Percentiles rank a stretch among this genome's conserved stretches.
Conservation (phyloP, 805 yeast genomes). For the Candida michaelii region DNA sequence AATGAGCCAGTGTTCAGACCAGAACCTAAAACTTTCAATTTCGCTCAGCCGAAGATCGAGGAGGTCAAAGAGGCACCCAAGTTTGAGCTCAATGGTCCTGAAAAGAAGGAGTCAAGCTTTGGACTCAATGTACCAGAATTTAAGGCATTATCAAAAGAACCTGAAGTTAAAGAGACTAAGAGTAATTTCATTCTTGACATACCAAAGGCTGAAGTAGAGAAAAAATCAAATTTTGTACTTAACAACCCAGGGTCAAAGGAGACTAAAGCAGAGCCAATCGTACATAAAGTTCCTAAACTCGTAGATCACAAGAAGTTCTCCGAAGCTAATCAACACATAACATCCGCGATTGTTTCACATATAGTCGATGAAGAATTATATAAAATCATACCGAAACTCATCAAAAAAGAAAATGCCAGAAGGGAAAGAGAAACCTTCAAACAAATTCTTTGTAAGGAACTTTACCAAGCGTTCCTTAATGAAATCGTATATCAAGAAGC, state of each 20-base stretch:
- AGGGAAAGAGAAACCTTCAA: conserved; percentile 27
- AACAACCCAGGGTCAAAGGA: not conserved
- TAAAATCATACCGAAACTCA: conserved; percentile 24
- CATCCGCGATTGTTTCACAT: conserved; percentile 20
- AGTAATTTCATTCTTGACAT: too few relatives aligned
- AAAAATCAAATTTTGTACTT: not conserved
- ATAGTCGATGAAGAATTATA: conserved; percentile 26
- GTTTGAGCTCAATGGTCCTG: too few relatives aligned
- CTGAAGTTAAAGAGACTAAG: not conserved
- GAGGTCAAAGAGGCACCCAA: not conserved
- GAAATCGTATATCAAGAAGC: conserved; percentile 50
- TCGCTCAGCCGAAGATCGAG: not conserved
- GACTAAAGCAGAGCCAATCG: too few relatives aligned
- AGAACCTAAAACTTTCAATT: not conserved
- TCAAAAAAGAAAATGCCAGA: conserved; percentile 20
- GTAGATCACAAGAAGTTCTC: conserved; percentile 17
- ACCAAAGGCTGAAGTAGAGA: too few relatives aligned
- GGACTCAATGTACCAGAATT: not conserved
- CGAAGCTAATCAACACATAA: conserved; percentile 26
- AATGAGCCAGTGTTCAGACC: conserved; percentile 4
- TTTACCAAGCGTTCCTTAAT: conserved; percentile 60
- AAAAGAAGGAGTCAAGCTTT: too few relatives aligned
- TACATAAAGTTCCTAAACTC: conserved; percentile 2
- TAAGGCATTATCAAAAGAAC: not conserved
- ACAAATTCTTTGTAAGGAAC: conserved; percentile 44